Evolutionary conservation across 768 basidiomycete species (phyloP), one percentile per base, ranked within the genome.

Genomic region (Tulasnella sp.): DNA sequence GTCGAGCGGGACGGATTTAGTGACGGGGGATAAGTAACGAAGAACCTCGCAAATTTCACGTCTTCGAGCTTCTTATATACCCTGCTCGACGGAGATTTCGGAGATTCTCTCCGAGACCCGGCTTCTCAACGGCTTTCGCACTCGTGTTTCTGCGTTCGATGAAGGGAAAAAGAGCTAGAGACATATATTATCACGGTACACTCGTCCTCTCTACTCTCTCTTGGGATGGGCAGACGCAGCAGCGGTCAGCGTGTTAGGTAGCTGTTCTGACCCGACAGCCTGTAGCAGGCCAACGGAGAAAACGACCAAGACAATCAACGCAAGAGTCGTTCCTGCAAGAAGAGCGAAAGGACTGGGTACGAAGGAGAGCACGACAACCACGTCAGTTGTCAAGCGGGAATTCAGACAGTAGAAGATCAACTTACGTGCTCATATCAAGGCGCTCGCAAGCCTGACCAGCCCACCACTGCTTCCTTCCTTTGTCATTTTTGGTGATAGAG

Each of bases 351-450:
- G 86, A 14, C 92, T 94, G 74, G 3, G 26, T 22, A 64, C 40
- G 74, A 41, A 14, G 44, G 44, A 74, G 11, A 68, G 39, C 59
- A 72, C 36, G 35, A 26, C 69, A 74, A 72, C 52, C 66, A 29
- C 29, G 59, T 17, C 16, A n/a, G 8, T 26, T 16, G n/a, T 32
- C 26, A 70, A 32, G 32, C 34, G 35, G 62, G 47, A 26, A 32
- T 26, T 36, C 37, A 35, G 9, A 69, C 40, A 39, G 17, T n/a
- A 9, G 17, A 42, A n/a, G 1, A 39, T 59, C 26, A 11, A 16
- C 90, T 74, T 77, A 92, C 92, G 86, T 87, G 83, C 90, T 92
- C 64, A 94, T 81, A 77, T 94, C 92, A 80, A 87, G 88, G 75
- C 88, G 85, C 82, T 93, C 87, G 75, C 92, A 94, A 74, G 83